These are phyloP conservation scores for Corymbia maculata DNA, from an alignment of 345 rosid species.

Conservation along the genomic window DNA sequence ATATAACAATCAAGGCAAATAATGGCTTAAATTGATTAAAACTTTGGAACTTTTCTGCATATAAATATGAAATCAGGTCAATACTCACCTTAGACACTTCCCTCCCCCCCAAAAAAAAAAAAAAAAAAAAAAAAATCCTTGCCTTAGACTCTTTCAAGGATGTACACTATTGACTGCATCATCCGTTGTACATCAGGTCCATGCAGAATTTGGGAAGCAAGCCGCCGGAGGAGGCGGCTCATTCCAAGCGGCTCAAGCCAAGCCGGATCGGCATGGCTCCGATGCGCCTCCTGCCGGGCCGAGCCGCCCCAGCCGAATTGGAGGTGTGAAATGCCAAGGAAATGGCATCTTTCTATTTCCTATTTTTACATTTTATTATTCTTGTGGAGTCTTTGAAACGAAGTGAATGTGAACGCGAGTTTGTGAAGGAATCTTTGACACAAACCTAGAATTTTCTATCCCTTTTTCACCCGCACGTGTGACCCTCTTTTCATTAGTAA, in stretches of 20 bases:
- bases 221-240: neutral
- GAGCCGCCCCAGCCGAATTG: neutral
- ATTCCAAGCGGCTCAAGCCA: neutral
- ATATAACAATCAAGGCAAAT: neutral
- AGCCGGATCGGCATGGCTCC: neutral
- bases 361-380: rapidly evolving
- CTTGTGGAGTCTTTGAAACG: neutral
- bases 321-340: neutral
- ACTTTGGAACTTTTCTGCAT: neutral
- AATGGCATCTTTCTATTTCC: neutral
- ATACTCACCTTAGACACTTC: neutral
- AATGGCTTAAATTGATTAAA: rapidly evolving
- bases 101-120: neutral
- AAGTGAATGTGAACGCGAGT: neutral
- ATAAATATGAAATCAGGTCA: neutral
- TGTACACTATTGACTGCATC: neutral
- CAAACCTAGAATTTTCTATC: neutral
- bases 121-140: neutral
- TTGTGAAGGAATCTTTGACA: neutral
- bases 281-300: neutral
- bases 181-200: neutral
- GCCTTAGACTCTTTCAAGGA: neutral
- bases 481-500: neutral
- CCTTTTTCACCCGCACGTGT: neutral
- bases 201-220: neutral